Evolutionary conservation across 805 yeast species (phyloP), one percentile per base, ranked within the genome.

Genomic region (Grigorovia humatica): DNA sequence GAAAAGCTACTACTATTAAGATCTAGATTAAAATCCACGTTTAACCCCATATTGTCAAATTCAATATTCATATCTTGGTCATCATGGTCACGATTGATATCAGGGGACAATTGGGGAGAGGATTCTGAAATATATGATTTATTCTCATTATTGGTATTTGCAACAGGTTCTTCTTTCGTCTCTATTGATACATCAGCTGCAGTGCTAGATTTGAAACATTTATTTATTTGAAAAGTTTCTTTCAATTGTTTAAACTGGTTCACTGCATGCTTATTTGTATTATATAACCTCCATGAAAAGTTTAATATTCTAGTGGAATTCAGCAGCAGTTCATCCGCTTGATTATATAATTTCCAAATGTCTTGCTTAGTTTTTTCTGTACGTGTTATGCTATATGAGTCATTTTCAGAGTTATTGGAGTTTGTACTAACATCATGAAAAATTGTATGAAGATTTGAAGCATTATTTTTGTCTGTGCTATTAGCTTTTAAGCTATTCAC

Each of bases 331-430:
- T 86, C 82, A 57, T 79, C 80, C 15, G 95, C 95, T 56, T 77
- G 78, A 49, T 83, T 74, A 67, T 89, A 89, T 83, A 89, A 78
- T 61, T 81, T 81, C 96, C 96, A 89, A 20, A 88, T 48, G 38
- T 49, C 43, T 38, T 32, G 38, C 15, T 13, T 32, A 13, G 15
- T 32, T 11, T 32, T 13, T 5, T 32, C 15, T 5, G 11, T 13
- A 9, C 9, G 7, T 30, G 32, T 8, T 8, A 30, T 30, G 9
- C 9, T 30, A 32, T 9, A 11, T 13, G 15, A 32, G 8, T 32
- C 15, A 13, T 32, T 32, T 11, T 8, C 38, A 4, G 15, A 32
- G 15, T 32, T 32, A 32, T 2, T 32, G 8, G 4, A 2, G 3
- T 32, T 4, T 13, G 38, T 32, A 9, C 8, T 32, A 32, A 9